Conservation (phyloP, 2,329 filamentous ascomycete species). For the Neofusicoccum umdonicola region DNA sequence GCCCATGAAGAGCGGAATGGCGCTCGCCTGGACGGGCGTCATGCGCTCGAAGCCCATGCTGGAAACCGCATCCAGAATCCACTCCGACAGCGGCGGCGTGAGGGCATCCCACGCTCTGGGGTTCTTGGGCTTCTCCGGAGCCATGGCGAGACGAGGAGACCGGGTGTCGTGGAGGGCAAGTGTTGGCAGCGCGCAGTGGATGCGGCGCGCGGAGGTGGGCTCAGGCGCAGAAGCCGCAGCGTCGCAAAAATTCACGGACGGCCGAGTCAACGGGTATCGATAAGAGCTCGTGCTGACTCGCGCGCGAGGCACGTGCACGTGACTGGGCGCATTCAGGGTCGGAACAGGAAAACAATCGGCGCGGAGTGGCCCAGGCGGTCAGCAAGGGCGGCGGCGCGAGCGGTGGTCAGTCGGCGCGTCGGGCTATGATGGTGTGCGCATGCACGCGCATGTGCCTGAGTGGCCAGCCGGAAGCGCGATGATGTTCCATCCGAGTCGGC, state of each 20-base stretch:
- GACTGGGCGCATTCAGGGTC: background rate
- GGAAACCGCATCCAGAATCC: constrained; percentile 79
- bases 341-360: background rate
- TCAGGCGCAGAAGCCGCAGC: background rate
- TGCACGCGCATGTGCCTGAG: background rate
- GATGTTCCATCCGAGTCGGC: constrained; percentile 9
- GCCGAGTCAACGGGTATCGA: constrained; percentile 8
- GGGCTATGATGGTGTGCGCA: background rate
- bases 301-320: background rate
- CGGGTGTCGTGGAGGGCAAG: background rate
- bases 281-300: background rate
- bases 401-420: background rate
- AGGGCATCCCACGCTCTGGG: constrained; percentile 62
- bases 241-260: constrained; percentile 11
- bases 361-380: too few species aligned
- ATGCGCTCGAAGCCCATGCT: constrained; percentile 84
- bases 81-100: constrained; percentile 70
- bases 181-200: background rate
- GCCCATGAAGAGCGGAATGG: constrained; percentile 81
- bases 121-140: constrained; percentile 31
- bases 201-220: background rate
- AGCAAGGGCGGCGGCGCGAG: background rate
- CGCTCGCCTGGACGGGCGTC: constrained; percentile 92
- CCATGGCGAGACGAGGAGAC: constrained; percentile 24
- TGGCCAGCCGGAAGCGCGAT: constrained; percentile 12